Conservation (phyloP, 208 protist species). For the Trichomonas tenax region DNA sequence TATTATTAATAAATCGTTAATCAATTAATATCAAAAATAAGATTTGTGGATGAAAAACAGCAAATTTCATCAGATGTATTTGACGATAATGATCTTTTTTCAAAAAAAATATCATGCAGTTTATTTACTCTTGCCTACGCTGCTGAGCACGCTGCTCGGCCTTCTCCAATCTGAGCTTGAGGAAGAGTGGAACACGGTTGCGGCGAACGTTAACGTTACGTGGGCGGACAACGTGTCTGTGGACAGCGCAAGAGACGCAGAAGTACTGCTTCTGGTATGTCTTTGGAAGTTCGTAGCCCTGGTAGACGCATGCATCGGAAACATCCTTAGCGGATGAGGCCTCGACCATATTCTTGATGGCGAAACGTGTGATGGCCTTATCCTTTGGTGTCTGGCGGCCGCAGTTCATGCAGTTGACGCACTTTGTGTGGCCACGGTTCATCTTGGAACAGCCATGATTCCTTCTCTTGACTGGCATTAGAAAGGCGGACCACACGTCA, state of each 20-base stretch:
- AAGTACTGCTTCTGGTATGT: constrained; percentile 38
- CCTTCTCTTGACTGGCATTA: constrained; percentile 37
- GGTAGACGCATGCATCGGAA: constrained; percentile 29
- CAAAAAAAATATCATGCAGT: not conserved
- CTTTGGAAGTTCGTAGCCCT: constrained; percentile 35
- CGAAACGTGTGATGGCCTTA: constrained; percentile 36
- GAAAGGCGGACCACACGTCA: not conserved
- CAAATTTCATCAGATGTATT: too few species aligned
- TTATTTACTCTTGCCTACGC: not conserved
- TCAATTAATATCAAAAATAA: too few species aligned
- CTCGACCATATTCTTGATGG: constrained; percentile 39
- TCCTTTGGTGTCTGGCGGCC: constrained; percentile 29
- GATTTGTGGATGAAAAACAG: too few species aligned
- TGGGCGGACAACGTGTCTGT: constrained; percentile 34
- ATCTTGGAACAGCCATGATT: constrained; percentile 35
- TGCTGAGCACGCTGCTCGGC: not conserved
- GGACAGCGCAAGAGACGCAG: constrained; percentile 38
- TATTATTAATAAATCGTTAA: too few species aligned
- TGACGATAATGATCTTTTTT: not conserved
- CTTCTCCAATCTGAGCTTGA: not conserved
- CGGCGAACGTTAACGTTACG: constrained; percentile 22
- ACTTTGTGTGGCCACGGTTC: constrained; percentile 21
- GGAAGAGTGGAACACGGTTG: constrained; percentile 26
- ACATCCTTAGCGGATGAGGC: constrained; percentile 28
- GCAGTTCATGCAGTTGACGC: constrained; percentile 35